Conservation (phyloP, 495 filamentous ascomycete genomes). For the Apodospora peruviana region DNA sequence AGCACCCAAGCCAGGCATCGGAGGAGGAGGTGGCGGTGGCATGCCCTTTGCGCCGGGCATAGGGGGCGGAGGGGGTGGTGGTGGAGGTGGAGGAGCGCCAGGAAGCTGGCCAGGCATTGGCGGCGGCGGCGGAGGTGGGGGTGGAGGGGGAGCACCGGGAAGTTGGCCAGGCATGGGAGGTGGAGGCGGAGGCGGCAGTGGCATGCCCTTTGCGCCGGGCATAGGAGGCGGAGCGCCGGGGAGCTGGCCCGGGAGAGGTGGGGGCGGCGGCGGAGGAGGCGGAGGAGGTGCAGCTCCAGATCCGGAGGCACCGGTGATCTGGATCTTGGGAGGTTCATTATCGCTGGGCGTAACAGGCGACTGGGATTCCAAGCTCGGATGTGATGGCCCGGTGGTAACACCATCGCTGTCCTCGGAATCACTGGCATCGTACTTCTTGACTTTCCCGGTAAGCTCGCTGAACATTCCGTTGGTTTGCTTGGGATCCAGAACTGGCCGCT, state of each 20-base stretch:
- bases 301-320: conserved; percentile 30
- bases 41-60: conserved; percentile 31
- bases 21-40: conserved; percentile 46
- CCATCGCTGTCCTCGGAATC: conserved; percentile 69
- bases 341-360: conserved; percentile 67
- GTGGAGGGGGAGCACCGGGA: conserved; percentile 49
- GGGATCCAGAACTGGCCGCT: conserved; percentile 67
- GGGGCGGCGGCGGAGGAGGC: conserved; percentile 20
- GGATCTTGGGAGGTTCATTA: conserved; percentile 44
- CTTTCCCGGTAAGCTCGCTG: conserved; percentile 73
- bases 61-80: conserved; percentile 39
- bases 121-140: conserved; percentile 31
- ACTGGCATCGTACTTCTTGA: conserved; percentile 64
- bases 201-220: conserved; percentile 33
- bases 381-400: conserved; percentile 70
- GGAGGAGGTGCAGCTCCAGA: conserved; percentile 25
- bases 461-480: conserved; percentile 70
- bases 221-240: conserved; percentile 9
- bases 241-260: conserved; percentile 28
- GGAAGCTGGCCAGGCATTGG: conserved; percentile 43
- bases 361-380: conserved; percentile 68
- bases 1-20: conserved; percentile 54
- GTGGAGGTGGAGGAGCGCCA: conserved; percentile 50
- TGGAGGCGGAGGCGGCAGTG: conserved; percentile 28
- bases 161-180: conserved; percentile 43